phyloP scores from a whole-genome alignment of 495 filamentous ascomycete genomes.

The Penicillium canescens region DNA sequence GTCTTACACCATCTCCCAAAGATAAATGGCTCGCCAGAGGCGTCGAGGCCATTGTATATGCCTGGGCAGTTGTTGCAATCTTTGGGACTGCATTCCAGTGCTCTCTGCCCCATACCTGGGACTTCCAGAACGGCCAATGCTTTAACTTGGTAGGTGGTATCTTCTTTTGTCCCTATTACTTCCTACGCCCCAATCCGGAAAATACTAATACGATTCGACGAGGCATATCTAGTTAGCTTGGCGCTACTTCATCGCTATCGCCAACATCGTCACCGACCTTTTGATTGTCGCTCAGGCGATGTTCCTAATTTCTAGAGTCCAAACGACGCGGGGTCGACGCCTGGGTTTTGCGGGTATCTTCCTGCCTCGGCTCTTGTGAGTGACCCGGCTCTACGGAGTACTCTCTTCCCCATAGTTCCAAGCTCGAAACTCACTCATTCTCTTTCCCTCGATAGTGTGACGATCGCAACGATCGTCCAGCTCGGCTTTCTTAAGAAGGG shows the following conservation, averaged over 20 bases:
- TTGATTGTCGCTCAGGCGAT: constrained; percentile 25
- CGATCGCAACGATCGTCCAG: constrained; percentile 15
- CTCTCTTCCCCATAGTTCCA: neutral
- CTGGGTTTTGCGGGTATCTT: constrained; percentile 27
- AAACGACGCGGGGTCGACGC: constrained; percentile 19
- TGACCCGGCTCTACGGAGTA: neutral
- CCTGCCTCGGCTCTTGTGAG: constrained; percentile 23
- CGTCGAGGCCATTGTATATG: constrained; percentile 9
- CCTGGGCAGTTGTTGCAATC: constrained; percentile 20
- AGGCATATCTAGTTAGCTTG: constrained; percentile 17
- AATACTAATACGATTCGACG: neutral
- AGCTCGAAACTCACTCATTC: neutral
- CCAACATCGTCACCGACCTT: constrained; percentile 27
- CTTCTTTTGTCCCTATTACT: neutral
- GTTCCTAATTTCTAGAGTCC: constrained; percentile 23
- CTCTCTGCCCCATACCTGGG: constrained; percentile 21
- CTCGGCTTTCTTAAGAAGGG: constrained; percentile 10
- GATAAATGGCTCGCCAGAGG: constrained; percentile 19
- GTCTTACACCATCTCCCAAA: constrained; percentile 17
- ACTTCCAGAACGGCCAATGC: constrained; percentile 24
- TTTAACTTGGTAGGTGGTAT: constrained; percentile 19
- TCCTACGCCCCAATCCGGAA: neutral
- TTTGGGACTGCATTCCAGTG: constrained; percentile 30
- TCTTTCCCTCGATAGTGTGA: constrained; percentile 17
- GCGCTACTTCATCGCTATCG: constrained; percentile 21